Base-by-base conservation (phyloP, 768 basidiomycete genomes). In the Tylopilus felleus region DNA sequence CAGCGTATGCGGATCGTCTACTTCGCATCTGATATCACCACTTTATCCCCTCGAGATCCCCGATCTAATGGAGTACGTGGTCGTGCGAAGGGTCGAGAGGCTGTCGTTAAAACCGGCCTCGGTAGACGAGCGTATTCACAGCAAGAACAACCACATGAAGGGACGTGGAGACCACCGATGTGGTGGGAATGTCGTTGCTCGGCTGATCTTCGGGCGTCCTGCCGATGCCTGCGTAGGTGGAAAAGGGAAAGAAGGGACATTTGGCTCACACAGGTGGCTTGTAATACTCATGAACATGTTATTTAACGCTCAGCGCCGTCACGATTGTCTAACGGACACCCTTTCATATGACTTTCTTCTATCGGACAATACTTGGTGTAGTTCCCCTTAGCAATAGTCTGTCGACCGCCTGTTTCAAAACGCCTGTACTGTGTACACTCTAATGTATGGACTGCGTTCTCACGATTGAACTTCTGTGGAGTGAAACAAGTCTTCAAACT, bases 1-100 rank as follows among this genome's bases (percentile, higher is more conserved):
- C 86, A 88, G 60, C 77, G 78, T 21, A 71, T 78, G 57, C 77
- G 77, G 8, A 75, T 88, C 29, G 77, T 74, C 57, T 65, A 62
- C 28, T 86, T 78, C 53, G 84, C 84, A 8, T 73, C 79, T 1
- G 72, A 74, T 28, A 48, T 65, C 0, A 51, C 66, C 5, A 84
- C 84, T 0, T 73, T 85, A 9, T 80, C 78, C 14, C 65, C 60
- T 7, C 58, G 65, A 6, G 60, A 66, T 12, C 60, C 60, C n/a
- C 64, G 55, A 35, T 63, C 68, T 33, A 51, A 55, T 7, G 51
- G 41, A 53, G 46, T 44, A 29, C 46, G 35, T 46, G 28, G 52
- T 42, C 45, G 52, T 19, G 38, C 35, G 19, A 56, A 47, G 39
- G 54, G 41, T 29, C 42, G 23, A 5, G 48, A 56, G 14, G 27